A percentile compares a stretch with the other conserved stretches of the same genome.
Evolutionary conservation across 441 rosid genomes (phyloP).

Genomic region (Aquilaria agallochum): DNA sequence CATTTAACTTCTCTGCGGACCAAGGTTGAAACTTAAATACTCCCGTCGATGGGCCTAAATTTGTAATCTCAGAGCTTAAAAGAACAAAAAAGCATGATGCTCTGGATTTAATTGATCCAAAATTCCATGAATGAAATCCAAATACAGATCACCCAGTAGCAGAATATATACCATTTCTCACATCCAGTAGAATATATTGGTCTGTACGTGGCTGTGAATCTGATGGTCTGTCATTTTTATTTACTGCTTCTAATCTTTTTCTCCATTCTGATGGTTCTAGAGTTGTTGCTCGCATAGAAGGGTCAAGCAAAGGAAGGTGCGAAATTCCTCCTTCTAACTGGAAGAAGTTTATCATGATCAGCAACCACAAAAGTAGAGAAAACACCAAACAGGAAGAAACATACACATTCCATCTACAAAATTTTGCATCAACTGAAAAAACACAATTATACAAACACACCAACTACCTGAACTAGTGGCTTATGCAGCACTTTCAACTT

Average conservation of each 20-base stretch:
- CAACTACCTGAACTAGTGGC: conserved; percentile 81
- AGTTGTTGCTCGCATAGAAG: conserved; percentile 69
- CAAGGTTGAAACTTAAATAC: background rate
- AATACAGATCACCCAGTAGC: conserved; percentile 1
- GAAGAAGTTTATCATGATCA: conserved; percentile 12
- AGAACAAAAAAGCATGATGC: background rate
- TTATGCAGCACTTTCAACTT: conserved; percentile 78
- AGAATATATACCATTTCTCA: conserved; percentile 70
- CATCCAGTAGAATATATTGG: conserved; percentile 55
- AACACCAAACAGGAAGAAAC: background rate
- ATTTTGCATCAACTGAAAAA: background rate
- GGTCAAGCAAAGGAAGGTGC: conserved; percentile 76
- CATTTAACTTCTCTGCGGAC: background rate
- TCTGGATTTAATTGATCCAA: background rate
- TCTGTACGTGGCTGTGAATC: conserved; percentile 27
- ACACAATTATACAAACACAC: conserved; percentile 12
- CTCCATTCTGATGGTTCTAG: conserved; percentile 84
- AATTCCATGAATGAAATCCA: conserved; percentile 7
- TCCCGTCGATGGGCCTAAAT: conserved; percentile 1
- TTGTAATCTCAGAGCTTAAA: background rate
- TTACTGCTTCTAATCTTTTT: conserved; percentile 45
- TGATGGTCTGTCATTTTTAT: conserved; percentile 25
- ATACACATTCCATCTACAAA: background rate
- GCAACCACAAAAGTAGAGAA: background rate
- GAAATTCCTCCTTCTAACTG: conserved; percentile 83